Percentiles rank a stretch among this genome's conserved stretches.
phyloP scores from a whole-genome alignment of 345 rosid species.

The Ceriops tagal region DNA sequence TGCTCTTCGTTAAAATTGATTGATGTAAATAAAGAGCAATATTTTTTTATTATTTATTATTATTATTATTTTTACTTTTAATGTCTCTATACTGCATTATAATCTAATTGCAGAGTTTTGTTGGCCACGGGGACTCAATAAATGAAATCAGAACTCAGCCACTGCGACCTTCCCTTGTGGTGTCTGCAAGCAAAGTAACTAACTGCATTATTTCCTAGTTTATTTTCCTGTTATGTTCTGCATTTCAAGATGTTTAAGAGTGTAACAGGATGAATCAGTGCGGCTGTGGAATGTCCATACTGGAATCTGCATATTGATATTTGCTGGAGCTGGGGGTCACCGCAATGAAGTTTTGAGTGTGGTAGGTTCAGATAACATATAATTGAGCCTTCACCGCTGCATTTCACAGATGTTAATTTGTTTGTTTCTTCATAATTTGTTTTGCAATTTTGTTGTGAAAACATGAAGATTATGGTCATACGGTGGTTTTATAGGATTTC shows the following conservation, averaged over 20 bases:
- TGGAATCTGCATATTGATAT: constrained; percentile 89
- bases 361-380: constrained; percentile 37
- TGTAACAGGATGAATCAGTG: constrained; percentile 86
- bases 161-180: constrained; percentile 78
- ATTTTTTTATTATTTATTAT: background rate
- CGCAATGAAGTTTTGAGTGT: constrained; percentile 97
- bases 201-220: background rate
- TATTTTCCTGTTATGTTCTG: constrained; percentile 14
- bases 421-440: background rate
- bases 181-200: constrained; percentile 90
- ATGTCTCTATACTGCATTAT: background rate
- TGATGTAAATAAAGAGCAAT: background rate
- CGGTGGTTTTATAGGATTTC: constrained; percentile 58
- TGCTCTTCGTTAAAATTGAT: too few species aligned
- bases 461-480: constrained; percentile 9
- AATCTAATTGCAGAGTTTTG: constrained; percentile 65
- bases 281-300: constrained; percentile 95
- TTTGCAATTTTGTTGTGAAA: background rate
- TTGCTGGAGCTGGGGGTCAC: constrained; percentile 98
- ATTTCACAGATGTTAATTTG: background rate
- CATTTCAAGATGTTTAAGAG: constrained; percentile 16
- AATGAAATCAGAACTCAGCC: constrained; percentile 96
- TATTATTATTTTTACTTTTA: too few species aligned
- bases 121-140: constrained; percentile 95
- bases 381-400: background rate